Percentiles rank a stretch among this genome's conserved stretches.
Conservation (phyloP, 2,329 filamentous ascomycete genomes). For the Dendrostoma leiphaemia region DNA sequence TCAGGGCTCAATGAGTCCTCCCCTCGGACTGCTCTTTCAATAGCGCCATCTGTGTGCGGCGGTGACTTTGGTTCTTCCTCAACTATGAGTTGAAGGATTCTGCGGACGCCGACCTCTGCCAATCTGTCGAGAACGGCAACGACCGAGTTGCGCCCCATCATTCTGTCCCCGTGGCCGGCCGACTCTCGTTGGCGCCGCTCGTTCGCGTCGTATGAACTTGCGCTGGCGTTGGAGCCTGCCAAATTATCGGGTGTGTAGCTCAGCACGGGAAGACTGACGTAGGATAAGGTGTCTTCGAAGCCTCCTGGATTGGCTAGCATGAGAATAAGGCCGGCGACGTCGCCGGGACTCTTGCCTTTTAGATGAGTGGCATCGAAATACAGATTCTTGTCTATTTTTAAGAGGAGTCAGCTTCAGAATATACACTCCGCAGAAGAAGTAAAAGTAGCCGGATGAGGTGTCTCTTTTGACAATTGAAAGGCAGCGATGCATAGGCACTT, state of each 20-base stretch:
- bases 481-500: too few relatives aligned
- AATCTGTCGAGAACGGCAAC: background rate
- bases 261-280: background rate
- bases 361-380: background rate
- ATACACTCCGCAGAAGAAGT: too few relatives aligned
- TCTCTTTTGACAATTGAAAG: too few relatives aligned
- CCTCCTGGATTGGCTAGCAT: background rate
- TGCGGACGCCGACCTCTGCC: background rate
- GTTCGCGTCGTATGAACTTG: background rate
- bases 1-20: background rate
- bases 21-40: background rate
- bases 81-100: background rate
- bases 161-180: too few relatives aligned
- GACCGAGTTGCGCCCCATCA: background rate
- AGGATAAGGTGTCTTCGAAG: constrained; percentile 1
- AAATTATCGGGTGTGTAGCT: background rate
- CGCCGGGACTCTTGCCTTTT: background rate
- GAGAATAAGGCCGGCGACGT: background rate
- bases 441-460: too few relatives aligned
- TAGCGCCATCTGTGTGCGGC: background rate
- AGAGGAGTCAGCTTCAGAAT: too few relatives aligned
- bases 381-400: constrained; percentile 1
- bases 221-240: too few relatives aligned
- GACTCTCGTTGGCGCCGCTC: background rate
- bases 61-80: background rate